These are phyloP conservation scores for Pythium insidiosum DNA, from an alignment of 352 stramenopile genomes.

Conservation along the genomic window DNA sequence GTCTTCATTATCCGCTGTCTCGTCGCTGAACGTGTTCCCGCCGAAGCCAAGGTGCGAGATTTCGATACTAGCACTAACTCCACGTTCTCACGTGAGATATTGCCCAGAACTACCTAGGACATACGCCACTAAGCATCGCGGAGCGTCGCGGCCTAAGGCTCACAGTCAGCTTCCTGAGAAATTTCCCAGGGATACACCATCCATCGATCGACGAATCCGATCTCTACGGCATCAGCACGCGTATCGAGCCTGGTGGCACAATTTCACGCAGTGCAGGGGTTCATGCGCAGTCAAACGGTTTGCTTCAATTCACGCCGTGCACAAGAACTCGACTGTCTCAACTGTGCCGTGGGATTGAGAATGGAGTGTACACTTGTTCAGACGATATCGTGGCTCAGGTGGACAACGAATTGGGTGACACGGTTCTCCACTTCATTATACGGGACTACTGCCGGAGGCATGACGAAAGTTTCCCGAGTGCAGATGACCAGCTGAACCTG, in stretches of 20 bases:
- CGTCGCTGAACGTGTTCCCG: conserved; percentile 25
- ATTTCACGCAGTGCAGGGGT: conserved; percentile 17
- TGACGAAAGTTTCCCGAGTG: conserved; percentile 21
- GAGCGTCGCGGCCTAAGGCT: no score
- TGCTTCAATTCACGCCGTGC: conserved; percentile 23
- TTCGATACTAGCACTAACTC: no score
- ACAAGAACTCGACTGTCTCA: conserved; percentile 24
- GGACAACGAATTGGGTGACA: conserved; percentile 31
- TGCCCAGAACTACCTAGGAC: no score
- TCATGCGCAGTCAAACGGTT: conserved; percentile 13
- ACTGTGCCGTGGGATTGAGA: conserved; percentile 30
- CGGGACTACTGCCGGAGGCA: conserved; percentile 23
- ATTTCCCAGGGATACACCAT: no score
- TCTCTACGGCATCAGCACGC: no score
- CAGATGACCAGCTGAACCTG: conserved; percentile 18
- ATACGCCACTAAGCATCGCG: no score
- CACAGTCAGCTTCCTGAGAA: no score
- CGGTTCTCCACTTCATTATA: conserved; percentile 39
- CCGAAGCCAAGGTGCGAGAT: conserved; percentile 33
- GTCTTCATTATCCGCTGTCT: conserved; percentile 42
- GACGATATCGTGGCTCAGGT: conserved; percentile 30
- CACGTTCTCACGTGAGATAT: no score
- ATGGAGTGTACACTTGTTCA: conserved; percentile 19
- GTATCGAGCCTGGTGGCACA: conserved; percentile 4
- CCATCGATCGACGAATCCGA: no score